These are phyloP conservation scores for Sphenostylis stenocarpa DNA, from an alignment of 306 rosid species.

Conservation along the genomic window DNA sequence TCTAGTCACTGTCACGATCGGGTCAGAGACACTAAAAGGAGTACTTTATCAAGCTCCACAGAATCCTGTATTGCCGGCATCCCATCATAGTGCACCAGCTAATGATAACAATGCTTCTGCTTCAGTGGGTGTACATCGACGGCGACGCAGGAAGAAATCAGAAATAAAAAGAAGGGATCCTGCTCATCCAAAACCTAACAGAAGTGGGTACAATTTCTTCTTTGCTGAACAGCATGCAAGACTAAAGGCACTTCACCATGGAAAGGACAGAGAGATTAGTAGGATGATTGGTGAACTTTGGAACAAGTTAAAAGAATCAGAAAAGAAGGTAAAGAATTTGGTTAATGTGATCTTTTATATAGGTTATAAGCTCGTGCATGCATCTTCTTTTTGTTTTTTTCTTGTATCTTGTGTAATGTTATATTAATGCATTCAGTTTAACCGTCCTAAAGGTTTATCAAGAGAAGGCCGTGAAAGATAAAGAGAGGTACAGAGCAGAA, in stretches of 20 bases:
- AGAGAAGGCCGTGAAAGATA: slow-evolving; percentile 78
- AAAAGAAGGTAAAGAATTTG: slow-evolving; percentile 57
- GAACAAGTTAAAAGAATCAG: slow-evolving; percentile 70
- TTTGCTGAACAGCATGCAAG: slow-evolving; percentile 94
- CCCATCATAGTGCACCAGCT: slow-evolving; percentile 25
- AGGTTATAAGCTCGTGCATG: not conserved
- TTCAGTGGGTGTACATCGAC: slow-evolving; percentile 50
- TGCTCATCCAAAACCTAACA: slow-evolving; percentile 87
- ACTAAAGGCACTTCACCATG: slow-evolving; percentile 72
- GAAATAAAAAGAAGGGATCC: slow-evolving; percentile 91
- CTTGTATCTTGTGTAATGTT: not conserved
- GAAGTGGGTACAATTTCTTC: slow-evolving; percentile 96
- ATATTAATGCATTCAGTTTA: slow-evolving; percentile 15
- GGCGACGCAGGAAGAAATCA: slow-evolving; percentile 74
- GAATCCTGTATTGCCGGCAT: slow-evolving; percentile 26
- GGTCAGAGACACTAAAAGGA: slow-evolving; percentile 74
- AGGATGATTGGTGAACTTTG: slow-evolving; percentile 92
- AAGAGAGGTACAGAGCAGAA: slow-evolving; percentile 75
- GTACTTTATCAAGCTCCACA: slow-evolving; percentile 72
- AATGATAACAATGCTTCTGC: slow-evolving; percentile 40
- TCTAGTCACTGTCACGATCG: slow-evolving; percentile 78
- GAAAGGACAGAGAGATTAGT: slow-evolving; percentile 85
- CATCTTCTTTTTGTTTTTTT: not conserved
- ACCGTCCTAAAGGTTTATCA: slow-evolving; percentile 65
- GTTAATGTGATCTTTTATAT: not conserved